Percentiles rank a stretch among this genome's conserved stretches.
Conservation (phyloP, 306 rosid genomes). For the Gleditsia sinensis region DNA sequence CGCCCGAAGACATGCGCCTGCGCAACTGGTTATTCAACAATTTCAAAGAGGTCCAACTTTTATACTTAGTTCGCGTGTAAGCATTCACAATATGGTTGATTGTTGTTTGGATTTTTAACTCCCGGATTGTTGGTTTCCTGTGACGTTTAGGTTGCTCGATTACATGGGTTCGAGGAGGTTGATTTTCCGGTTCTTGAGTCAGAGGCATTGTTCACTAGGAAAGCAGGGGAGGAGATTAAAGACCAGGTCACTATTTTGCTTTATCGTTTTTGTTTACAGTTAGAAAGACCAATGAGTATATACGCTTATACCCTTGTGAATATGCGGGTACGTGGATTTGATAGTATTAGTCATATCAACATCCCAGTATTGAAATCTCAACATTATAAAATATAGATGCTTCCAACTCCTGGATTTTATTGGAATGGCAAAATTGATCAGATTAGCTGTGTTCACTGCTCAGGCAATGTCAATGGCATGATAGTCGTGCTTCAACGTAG, state of each 20-base stretch:
- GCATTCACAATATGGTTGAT: neutral
- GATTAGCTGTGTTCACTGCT: too few species aligned
- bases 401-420: neutral
- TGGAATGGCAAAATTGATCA: neutral
- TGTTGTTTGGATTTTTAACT: neutral
- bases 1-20: conserved; percentile 85
- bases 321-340: neutral
- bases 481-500: too few species aligned
- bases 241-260: conserved; percentile 69
- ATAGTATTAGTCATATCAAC: neutral
- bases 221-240: conserved; percentile 96
- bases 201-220: conserved; percentile 82
- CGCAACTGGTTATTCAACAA: conserved; percentile 87
- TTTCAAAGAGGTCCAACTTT: conserved; percentile 66
- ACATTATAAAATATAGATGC: neutral
- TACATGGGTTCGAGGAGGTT: conserved; percentile 87
- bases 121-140: neutral
- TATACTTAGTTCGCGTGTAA: neutral
- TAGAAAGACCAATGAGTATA: neutral
- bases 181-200: conserved; percentile 95
- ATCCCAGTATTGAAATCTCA: neutral
- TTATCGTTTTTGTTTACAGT: neutral
- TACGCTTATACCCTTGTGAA: neutral
- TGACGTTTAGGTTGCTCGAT: conserved; percentile 60
- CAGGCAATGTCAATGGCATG: too few species aligned